These are phyloP conservation scores for Agrocybe chaxingu DNA, from an alignment of 768 basidiomycete genomes.

Conservation along the genomic window DNA sequence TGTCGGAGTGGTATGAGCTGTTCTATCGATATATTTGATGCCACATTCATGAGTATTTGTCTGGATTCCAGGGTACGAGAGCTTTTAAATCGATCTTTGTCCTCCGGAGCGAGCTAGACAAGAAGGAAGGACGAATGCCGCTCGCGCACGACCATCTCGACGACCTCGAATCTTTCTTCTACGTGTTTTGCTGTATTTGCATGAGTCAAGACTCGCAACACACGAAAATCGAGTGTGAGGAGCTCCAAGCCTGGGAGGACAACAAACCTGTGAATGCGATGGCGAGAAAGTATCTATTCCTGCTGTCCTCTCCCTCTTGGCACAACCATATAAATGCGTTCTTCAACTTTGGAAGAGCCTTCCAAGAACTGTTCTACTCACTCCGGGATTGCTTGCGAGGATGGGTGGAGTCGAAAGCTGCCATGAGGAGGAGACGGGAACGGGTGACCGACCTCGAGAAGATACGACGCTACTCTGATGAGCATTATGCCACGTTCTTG, in stretches of 20 bases:
- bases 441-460: neutral
- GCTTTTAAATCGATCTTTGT: conserved; percentile 11
- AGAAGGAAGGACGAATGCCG: neutral
- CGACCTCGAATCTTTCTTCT: conserved; percentile 13
- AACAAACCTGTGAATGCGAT: neutral
- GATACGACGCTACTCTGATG: neutral
- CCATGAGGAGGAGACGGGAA: neutral
- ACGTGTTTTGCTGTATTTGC: conserved; percentile 8
- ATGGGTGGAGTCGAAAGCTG: neutral
- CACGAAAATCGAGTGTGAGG: neutral
- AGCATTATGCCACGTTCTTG: conserved; percentile 3
- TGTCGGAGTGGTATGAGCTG: conserved; percentile 4
- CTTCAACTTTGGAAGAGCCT: too few species aligned
- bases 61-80: conserved; percentile 7
- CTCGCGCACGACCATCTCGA: conserved; percentile 10
- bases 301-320: too few species aligned
- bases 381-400: too few species aligned
- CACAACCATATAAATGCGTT: too few species aligned
- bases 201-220: neutral
- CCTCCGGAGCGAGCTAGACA: neutral
- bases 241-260: neutral
- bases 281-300: too few species aligned
- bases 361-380: too few species aligned
- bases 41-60: neutral
- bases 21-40: neutral